These are phyloP conservation scores for Nothophytophthora sp. DNA, from an alignment of 352 stramenopile genomes.

Conservation along the genomic window DNA sequence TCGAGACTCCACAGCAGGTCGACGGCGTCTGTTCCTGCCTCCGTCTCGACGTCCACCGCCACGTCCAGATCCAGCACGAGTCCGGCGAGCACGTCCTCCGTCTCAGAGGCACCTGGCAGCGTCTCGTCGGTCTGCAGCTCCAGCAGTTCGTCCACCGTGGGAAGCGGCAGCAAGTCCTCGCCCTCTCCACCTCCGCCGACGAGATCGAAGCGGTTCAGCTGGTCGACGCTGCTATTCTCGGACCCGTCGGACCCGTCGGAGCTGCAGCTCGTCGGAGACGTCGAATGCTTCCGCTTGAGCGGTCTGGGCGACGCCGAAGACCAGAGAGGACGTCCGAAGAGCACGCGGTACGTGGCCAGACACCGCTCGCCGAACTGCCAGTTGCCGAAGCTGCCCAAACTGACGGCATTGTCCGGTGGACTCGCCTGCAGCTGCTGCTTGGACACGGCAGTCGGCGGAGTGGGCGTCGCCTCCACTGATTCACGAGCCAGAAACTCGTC, in stretches of 20 bases:
- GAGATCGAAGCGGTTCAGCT: conserved; percentile 1
- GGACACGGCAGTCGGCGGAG: neutral
- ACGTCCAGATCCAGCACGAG: conserved; percentile 17
- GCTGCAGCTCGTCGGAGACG: conserved; percentile 19
- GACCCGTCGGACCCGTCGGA: conserved; percentile 14
- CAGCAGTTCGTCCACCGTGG: conserved; percentile 21
- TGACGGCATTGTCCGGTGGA: conserved; percentile 27
- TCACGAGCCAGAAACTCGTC: conserved; percentile 30
- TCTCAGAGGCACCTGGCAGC: neutral
- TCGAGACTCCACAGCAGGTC: conserved; percentile 29
- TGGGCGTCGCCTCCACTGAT: neutral
- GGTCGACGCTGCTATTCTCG: conserved; percentile 5
- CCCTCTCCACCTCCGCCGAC: neutral
- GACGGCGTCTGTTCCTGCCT: conserved; percentile 7
- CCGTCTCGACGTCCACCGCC: conserved; percentile 3
- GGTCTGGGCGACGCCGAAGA: conserved; percentile 2
- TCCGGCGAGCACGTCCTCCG: conserved; percentile 17
- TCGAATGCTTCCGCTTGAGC: conserved; percentile 21
- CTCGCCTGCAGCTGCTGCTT: conserved; percentile 7
- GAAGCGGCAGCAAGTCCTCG: conserved; percentile 15
- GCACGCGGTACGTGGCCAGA: conserved; percentile 47
- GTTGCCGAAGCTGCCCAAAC: conserved; percentile 14
- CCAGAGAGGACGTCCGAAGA: conserved; percentile 41
- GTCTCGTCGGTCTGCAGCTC: conserved; percentile 23
- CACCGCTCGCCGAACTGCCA: conserved; percentile 33